phyloP scores from a whole-genome alignment of 768 basidiomycete species.

The Hypsizygus marmoreus region DNA sequence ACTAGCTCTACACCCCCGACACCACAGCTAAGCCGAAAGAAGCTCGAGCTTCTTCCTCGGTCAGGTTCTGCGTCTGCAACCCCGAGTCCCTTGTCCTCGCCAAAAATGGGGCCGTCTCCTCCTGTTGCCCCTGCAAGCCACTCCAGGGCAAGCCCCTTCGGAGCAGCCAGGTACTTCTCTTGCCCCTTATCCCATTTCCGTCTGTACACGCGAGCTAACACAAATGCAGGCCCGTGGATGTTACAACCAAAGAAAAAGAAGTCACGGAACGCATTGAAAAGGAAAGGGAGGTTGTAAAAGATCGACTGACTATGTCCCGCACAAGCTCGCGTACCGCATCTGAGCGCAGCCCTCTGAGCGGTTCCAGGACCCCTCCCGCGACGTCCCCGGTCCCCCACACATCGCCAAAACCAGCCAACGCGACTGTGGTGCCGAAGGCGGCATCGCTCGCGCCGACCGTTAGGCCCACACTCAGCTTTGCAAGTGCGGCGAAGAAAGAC shows the following conservation, averaged over 20 bases:
- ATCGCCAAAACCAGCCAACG: constrained; percentile 27
- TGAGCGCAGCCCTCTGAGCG: constrained; percentile 41
- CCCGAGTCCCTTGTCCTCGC: constrained; percentile 78
- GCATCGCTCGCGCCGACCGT: constrained; percentile 50
- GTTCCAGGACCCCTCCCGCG: constrained; percentile 35
- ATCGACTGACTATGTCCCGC: constrained; percentile 54
- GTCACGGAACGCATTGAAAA: constrained; percentile 71
- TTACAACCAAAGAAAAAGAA: constrained; percentile 72
- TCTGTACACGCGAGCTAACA: constrained; percentile 6
- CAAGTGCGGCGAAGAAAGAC: constrained; percentile 67
- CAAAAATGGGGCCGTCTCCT: constrained; percentile 60
- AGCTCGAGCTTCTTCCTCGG: constrained; percentile 85
- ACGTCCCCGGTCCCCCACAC: constrained; percentile 24
- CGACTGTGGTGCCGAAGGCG: constrained; percentile 29
- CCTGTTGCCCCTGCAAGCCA: constrained; percentile 29
- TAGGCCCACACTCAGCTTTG: constrained; percentile 79
- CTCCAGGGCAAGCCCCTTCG: constrained; percentile 85
- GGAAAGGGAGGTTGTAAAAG: constrained; percentile 60
- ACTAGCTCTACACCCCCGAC: constrained; percentile 77
- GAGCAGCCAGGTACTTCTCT: constrained; percentile 68
- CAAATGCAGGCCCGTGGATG: constrained; percentile 78
- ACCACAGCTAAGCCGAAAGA: constrained; percentile 75
- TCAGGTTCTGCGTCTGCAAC: constrained; percentile 64
- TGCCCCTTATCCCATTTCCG: not conserved
- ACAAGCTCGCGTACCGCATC: constrained; percentile 51